phyloP scores from a whole-genome alignment of 23 red algal genomes.

The Rhodosorus marinus region DNA sequence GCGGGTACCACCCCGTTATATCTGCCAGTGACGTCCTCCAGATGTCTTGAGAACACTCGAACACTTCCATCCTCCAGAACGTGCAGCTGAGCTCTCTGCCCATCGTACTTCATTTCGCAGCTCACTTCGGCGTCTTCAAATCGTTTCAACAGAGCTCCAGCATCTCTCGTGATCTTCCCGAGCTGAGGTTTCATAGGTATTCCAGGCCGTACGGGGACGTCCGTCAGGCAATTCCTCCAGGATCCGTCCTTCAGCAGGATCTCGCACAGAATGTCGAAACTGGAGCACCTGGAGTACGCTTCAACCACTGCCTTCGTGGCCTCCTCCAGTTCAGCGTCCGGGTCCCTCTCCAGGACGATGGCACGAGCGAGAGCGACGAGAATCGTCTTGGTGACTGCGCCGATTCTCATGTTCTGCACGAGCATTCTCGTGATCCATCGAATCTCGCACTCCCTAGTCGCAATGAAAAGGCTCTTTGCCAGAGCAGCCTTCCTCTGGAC shows the following conservation, averaged over 20 bases:
- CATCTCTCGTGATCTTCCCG: slow-evolving; percentile 67
- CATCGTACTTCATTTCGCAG: slow-evolving; percentile 98
- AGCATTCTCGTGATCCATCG: background rate
- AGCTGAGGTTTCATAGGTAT: slow-evolving; percentile 82
- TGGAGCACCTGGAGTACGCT: no score
- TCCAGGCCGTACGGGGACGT: slow-evolving; percentile 16
- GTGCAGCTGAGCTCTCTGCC: slow-evolving; percentile 83
- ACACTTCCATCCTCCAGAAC: slow-evolving; percentile 22
- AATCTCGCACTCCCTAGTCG: background rate
- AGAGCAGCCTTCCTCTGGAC: no score
- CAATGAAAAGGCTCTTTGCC: background rate
- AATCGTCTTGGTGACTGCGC: background rate
- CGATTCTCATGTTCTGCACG: background rate
- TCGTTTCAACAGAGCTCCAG: slow-evolving; percentile 6
- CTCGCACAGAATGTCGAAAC: no score
- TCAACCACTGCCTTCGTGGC: background rate
- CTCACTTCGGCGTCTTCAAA: slow-evolving; percentile 48
- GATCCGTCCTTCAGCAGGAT: background rate
- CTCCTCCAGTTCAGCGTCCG: background rate
- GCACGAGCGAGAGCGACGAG: background rate
- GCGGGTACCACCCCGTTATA: slow-evolving; percentile 55
- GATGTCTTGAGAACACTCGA: slow-evolving; percentile 68
- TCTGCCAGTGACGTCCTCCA: slow-evolving; percentile 69
- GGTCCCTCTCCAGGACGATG: background rate
- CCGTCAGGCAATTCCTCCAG: background rate